Conservation (phyloP, 495 filamentous ascomycete species). For the Chaetomium cochliodes region DNA sequence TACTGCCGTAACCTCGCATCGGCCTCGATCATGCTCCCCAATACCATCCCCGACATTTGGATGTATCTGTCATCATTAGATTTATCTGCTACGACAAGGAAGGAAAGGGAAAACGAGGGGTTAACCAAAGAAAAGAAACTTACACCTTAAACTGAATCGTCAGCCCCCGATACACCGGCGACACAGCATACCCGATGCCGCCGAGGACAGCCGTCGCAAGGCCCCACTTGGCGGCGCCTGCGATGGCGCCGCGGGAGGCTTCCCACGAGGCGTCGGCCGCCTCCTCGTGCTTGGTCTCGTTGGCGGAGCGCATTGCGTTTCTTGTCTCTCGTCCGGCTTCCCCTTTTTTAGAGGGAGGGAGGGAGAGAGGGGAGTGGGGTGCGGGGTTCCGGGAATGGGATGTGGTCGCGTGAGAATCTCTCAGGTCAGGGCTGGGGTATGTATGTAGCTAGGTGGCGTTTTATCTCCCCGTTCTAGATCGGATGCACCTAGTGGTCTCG, state of each 20-base stretch:
- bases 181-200: slow-evolving; percentile 55
- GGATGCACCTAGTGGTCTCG: neutral
- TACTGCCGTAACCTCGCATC: slow-evolving; percentile 72
- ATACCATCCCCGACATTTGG: slow-evolving; percentile 83
- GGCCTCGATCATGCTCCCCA: slow-evolving; percentile 81
- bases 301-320: slow-evolving; percentile 38
- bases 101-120: neutral
- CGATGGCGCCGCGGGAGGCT: slow-evolving; percentile 57
- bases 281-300: slow-evolving; percentile 53
- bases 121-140: slow-evolving; percentile 2
- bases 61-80: slow-evolving; percentile 56
- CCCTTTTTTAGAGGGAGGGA: neutral
- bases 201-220: slow-evolving; percentile 56
- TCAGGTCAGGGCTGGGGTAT: neutral
- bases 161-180: slow-evolving; percentile 75
- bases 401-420: neutral
- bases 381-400: neutral
- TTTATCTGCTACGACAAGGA: neutral
- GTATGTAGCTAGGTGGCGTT: neutral
- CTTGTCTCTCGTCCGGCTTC: no score
- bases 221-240: slow-evolving; percentile 67
- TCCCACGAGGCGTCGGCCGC: slow-evolving; percentile 60
- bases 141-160: slow-evolving; percentile 91
- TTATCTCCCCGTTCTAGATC: neutral
- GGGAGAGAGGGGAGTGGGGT: neutral